These are phyloP conservation scores for Bolboschoenus planiculmis DNA, from an alignment of 176 grass and related monocot genomes.

Conservation along the genomic window DNA sequence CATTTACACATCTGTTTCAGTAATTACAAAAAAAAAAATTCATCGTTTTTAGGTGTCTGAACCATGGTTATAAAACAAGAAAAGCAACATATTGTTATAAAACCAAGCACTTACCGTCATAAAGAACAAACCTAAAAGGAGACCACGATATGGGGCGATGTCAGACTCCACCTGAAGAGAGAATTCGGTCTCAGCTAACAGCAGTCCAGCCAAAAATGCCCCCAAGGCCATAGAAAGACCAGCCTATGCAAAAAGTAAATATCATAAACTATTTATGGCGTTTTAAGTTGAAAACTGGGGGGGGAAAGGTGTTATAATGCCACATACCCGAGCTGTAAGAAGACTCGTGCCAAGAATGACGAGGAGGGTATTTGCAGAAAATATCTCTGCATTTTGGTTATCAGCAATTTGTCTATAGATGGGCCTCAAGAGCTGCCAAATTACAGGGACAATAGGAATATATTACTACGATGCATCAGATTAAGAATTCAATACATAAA, in stretches of 20 bases:
- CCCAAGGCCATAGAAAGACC: slow-evolving; percentile 96
- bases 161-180: slow-evolving; percentile 98
- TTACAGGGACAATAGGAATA: slow-evolving; percentile 9
- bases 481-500: neutral
- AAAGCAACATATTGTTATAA: neutral
- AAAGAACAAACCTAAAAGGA: slow-evolving; percentile 96
- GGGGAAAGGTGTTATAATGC: neutral
- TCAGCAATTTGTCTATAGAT: slow-evolving; percentile 99
- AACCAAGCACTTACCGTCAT: slow-evolving; percentile 70
- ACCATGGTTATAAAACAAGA: too few relatives aligned
- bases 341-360: slow-evolving; percentile 99
- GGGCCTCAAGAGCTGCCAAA: slow-evolving; percentile 74
- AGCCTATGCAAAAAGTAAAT: slow-evolving; percentile 45
- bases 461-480: neutral
- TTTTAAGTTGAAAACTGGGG: neutral
- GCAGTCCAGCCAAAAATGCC: slow-evolving; percentile 96
- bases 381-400: slow-evolving; percentile 98
- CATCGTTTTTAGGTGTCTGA: too few relatives aligned
- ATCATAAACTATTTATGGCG: slow-evolving; percentile 22
- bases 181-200: slow-evolving; percentile 98
- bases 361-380: slow-evolving; percentile 98
- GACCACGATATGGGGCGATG: slow-evolving; percentile 97
- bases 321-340: slow-evolving; percentile 83
- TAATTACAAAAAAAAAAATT: too few relatives aligned
- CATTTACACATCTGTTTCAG: too few relatives aligned